A percentile compares a stretch with the other conserved stretches of the same genome.
These are phyloP conservation scores for Metschnikowia drakensbergensis DNA, from an alignment of 805 yeast genomes.

Conservation along the genomic window DNA sequence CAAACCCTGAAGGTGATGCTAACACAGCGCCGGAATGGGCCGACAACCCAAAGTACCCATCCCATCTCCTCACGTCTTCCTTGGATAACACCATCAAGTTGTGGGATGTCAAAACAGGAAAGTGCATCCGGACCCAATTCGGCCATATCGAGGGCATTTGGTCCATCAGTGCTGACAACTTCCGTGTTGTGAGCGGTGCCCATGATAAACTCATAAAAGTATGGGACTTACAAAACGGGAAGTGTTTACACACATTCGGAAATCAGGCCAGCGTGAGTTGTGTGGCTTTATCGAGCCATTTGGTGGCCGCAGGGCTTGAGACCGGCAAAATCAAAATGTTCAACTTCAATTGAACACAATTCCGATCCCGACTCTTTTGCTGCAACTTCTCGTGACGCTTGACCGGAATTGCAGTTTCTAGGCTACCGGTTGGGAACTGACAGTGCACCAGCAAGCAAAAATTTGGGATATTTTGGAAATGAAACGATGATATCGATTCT, in stretches of 20 bases:
- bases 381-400: no score
- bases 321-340: conserved; percentile 83
- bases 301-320: conserved; percentile 88
- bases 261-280: conserved; percentile 59
- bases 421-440: no score
- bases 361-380: background rate
- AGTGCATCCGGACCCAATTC: conserved; percentile 88
- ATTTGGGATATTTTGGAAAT: no score
- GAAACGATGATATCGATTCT: no score
- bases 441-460: no score
- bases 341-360: conserved; percentile 9
- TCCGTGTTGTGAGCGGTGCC: conserved; percentile 90
- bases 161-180: conserved; percentile 94
- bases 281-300: conserved; percentile 84
- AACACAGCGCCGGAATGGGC: conserved; percentile 7
- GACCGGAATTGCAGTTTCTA: no score
- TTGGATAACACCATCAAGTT: conserved; percentile 88
- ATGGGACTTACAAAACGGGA: conserved; percentile 95
- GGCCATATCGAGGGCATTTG: conserved; percentile 99
- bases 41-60: conserved; percentile 50
- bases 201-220: conserved; percentile 87
- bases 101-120: conserved; percentile 86
- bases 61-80: conserved; percentile 82
- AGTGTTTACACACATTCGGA: conserved; percentile 88
- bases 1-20: background rate